These are phyloP conservation scores for Thamnidium elegans DNA, from an alignment of 192 early-diverging fungal species.

Conservation along the genomic window DNA sequence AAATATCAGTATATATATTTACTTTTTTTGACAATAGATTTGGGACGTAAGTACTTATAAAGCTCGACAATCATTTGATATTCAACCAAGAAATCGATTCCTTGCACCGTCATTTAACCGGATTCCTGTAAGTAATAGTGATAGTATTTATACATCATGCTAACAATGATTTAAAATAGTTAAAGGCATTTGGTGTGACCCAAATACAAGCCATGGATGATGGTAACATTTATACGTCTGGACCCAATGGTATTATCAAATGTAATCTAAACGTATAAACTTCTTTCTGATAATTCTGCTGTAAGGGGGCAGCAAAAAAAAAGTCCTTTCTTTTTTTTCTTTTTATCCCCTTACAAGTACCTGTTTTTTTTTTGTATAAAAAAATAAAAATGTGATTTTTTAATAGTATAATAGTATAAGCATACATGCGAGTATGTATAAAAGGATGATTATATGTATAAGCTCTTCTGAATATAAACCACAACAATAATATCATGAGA, in stretches of 20 bases:
- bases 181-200: conserved; percentile 63
- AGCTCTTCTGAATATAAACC: neutral
- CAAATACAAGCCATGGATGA: conserved; percentile 54
- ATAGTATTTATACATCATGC: too few species aligned
- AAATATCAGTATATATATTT: neutral
- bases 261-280: conserved; percentile 5
- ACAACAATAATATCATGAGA: too few species aligned
- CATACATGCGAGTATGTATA: neutral
- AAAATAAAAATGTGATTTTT: too few species aligned
- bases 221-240: conserved; percentile 55
- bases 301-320: conserved; percentile 2
- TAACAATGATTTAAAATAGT: conserved; percentile 31
- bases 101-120: conserved; percentile 45
- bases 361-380: too few species aligned
- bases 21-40: conserved; percentile 21
- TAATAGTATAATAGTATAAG: too few species aligned
- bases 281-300: neutral
- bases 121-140: conserved; percentile 39
- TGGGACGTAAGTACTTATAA: conserved; percentile 54
- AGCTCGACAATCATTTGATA: conserved; percentile 38
- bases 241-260: conserved; percentile 55
- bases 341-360: neutral
- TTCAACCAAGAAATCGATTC: conserved; percentile 50
- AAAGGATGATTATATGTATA: conserved; percentile 1
- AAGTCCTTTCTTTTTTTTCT: neutral